Base-by-base conservation (phyloP, 1,139 yeast species). In the Taphrina confusa region DNA sequence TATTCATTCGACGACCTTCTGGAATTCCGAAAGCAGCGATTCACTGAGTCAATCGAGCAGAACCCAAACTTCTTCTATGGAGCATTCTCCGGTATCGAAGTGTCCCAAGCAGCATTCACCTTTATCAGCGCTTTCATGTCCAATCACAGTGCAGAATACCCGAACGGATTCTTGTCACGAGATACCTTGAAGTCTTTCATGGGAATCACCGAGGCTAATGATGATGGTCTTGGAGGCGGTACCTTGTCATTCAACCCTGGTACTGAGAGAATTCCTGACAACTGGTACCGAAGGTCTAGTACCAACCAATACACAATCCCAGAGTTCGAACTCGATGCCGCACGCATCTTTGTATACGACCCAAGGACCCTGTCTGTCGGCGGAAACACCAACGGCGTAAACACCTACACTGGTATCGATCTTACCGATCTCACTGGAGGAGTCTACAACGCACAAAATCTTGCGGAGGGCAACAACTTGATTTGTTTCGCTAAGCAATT, bases 61-160 rank as follows among this genome's bases (percentile, higher is more conserved):
- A 54, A 54, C 23, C 58, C 58, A 0, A 4, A 42, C 20, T 54
- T 54, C 51, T 54, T 31, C 58, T 54, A 54, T 27, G 58, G 58
- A 11, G 37, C 58, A 4, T 54, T 54, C 44, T 11, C 51, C 9
- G 58, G 58, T 9, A 23, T 54, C 16, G 36, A 28, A 28, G 58
- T 54, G 25, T 44, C 51, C 25, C 58, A 54, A 28, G 58, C 58
- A 25, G 58, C 58, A 1, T 54, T 54, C 34, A 54, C 58, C 25
- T 54, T 54, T 37, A 54, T 54, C 36, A 47, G 50, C n/a, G 58
- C 58, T n/a, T 54, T 54, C 51, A 54, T 54, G 58, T 54, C 58
- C 34, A 54, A 54, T 45, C 58, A 54, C 58, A 40, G 50, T 6
- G 58, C 58, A n/a, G 58, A 54, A n/a, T 54, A 14, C 51, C 58